Conservation (phyloP, 176 grass and related monocot genomes). For the Aegilops sharonensis region DNA sequence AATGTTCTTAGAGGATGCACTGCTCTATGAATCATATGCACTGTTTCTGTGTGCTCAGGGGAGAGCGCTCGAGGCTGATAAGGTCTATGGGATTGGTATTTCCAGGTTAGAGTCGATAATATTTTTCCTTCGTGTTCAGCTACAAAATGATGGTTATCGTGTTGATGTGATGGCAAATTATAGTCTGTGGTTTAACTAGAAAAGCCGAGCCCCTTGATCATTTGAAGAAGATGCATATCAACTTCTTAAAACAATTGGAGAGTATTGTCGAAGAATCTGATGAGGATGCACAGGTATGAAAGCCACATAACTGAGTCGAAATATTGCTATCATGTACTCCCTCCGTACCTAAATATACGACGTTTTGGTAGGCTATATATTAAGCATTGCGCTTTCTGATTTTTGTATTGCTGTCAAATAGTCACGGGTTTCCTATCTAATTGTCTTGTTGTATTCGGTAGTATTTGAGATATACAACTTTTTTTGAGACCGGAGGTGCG, state of each 20-base stretch:
- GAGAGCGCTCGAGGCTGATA: constrained; percentile 60
- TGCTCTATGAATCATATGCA: constrained; percentile 86
- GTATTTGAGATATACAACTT: not conserved
- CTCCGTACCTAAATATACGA: too few species aligned
- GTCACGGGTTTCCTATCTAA: not conserved
- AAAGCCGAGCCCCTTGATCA: constrained; percentile 70
- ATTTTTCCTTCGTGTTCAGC: not conserved
- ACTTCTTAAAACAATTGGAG: constrained; percentile 48
- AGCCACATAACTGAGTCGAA: not conserved
- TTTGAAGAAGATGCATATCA: constrained; percentile 62
- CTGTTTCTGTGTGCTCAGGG: constrained; percentile 51
- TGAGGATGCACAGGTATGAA: constrained; percentile 54
- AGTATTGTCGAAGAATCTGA: constrained; percentile 42
- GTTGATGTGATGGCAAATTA: constrained; percentile 20
- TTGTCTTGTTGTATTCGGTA: constrained; percentile 7
- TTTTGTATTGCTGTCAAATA: constrained; percentile 13
- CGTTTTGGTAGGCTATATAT: not conserved
- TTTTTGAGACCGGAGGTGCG: not conserved
- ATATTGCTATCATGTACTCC: not conserved
- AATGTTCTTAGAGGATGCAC: constrained; percentile 64
- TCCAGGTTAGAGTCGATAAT: constrained; percentile 50
- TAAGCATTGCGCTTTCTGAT: not conserved
- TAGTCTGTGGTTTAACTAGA: constrained; percentile 39
- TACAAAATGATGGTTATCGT: constrained; percentile 4
- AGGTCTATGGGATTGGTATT: constrained; percentile 54